Conservation (phyloP, 306 rosid species). For the Delonix regia region DNA sequence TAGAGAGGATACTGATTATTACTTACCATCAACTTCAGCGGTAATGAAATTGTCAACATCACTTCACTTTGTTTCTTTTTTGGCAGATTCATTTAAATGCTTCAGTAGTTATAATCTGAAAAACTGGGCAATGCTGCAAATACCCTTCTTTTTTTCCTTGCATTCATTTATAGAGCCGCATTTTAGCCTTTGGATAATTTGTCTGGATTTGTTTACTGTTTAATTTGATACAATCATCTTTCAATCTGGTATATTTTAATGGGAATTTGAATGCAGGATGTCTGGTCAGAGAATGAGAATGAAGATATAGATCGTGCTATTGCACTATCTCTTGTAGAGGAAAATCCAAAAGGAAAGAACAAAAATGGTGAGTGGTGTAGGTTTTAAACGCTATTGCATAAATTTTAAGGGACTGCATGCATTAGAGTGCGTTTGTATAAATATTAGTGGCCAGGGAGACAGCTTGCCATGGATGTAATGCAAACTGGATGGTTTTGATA, state of each 20-base stretch:
- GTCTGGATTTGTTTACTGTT: not conserved
- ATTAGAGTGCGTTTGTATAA: not conserved
- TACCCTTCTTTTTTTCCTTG: not conserved
- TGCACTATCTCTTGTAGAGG: constrained; percentile 81
- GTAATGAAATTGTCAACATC: constrained; percentile 43
- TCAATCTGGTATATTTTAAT: constrained; percentile 33
- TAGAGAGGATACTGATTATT: constrained; percentile 58
- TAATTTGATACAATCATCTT: constrained; percentile 21
- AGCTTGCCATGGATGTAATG: not conserved
- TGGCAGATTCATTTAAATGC: not conserved
- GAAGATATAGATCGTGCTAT: constrained; percentile 88
- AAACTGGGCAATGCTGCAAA: constrained; percentile 1
- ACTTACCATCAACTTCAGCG: constrained; percentile 74
- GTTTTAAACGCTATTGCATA: constrained; percentile 2
- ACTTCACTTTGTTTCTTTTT: not conserved
- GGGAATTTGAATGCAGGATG: constrained; percentile 67
- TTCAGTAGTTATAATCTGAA: not conserved
- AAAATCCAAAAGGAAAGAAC: constrained; percentile 54
- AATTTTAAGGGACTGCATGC: not conserved
- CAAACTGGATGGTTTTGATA: not conserved
- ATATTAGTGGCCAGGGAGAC: not conserved
- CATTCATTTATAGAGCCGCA: not conserved
- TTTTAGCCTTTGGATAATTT: not conserved
- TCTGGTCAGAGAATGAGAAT: constrained; percentile 68
- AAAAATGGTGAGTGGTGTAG: constrained; percentile 67